phyloP scores from a whole-genome alignment of 2,329 filamentous ascomycete genomes.

The Fusarium sacchari region DNA sequence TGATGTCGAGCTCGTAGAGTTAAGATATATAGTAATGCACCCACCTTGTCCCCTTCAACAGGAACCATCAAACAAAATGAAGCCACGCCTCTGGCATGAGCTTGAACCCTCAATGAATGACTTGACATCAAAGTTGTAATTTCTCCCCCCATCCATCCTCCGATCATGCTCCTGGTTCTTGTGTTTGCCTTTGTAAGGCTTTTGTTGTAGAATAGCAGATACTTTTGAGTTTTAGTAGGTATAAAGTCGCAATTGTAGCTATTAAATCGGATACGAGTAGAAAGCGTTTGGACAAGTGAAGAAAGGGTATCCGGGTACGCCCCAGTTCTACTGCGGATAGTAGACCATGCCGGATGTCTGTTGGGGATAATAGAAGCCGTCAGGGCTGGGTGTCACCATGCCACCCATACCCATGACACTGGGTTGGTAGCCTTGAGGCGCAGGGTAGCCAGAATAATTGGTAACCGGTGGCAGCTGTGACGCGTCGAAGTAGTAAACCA shows the following conservation, averaged over 20 bases:
- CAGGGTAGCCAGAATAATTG: slow-evolving; percentile 59
- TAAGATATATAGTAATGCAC: slow-evolving; percentile 29
- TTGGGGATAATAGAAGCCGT: slow-evolving; percentile 77
- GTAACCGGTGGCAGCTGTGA: slow-evolving; percentile 71
- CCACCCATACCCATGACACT: slow-evolving; percentile 77
- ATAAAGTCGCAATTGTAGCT: slow-evolving; percentile 41
- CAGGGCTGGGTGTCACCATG: slow-evolving; percentile 77
- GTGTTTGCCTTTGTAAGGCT: slow-evolving; percentile 11
- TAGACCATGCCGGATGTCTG: slow-evolving; percentile 66
- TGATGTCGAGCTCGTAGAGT: slow-evolving; percentile 29
- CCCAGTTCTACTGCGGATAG: slow-evolving; percentile 65
- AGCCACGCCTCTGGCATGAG: neutral
- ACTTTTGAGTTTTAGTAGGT: slow-evolving; percentile 44
- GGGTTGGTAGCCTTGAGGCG: slow-evolving; percentile 63
- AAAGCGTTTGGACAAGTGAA: slow-evolving; percentile 40
- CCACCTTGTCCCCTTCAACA: slow-evolving; percentile 11
- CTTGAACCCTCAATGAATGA: slow-evolving; percentile 6
- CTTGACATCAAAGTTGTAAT: neutral
- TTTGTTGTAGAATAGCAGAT: slow-evolving; percentile 34
- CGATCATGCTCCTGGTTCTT: neutral
- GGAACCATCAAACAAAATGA: slow-evolving; percentile 25
- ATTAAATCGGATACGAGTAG: slow-evolving; percentile 48
- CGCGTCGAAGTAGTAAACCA: slow-evolving; percentile 93
- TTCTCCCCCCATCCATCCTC: neutral
- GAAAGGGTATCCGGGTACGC: slow-evolving; percentile 28